Conservation (phyloP, 2,329 filamentous ascomycete species). For the Pseudocercospora macadamiae region DNA sequence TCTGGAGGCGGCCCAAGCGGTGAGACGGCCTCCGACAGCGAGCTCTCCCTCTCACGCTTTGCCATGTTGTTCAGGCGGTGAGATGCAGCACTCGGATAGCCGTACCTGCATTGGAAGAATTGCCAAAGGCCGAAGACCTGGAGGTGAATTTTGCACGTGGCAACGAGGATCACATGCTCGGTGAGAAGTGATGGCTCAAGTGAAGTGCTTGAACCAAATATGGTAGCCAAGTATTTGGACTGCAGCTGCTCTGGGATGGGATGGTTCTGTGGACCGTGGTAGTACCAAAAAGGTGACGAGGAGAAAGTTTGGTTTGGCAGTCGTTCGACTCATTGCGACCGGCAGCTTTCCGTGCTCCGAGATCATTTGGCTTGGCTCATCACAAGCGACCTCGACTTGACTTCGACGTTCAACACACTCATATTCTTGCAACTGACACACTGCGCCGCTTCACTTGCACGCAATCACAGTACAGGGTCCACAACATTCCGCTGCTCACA, state of each 20-base stretch:
- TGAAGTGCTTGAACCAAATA: too few relatives aligned
- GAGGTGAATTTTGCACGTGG: neutral
- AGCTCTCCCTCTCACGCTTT: constrained; percentile 15
- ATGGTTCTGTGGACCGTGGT: too few relatives aligned
- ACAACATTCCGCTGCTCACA: neutral
- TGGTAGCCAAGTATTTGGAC: too few relatives aligned
- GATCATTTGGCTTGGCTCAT: too few relatives aligned
- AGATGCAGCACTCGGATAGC: neutral
- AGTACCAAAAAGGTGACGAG: too few relatives aligned
- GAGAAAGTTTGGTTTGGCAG: too few relatives aligned
- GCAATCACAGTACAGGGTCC: neutral
- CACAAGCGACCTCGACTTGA: neutral
- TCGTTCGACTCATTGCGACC: too few relatives aligned
- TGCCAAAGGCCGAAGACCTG: neutral
- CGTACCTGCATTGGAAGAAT: neutral
- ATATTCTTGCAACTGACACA: neutral
- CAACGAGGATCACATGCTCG: constrained; percentile 2
- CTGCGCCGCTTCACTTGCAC: neutral
- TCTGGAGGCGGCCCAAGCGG: constrained; percentile 24
- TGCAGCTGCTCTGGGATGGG: too few relatives aligned
- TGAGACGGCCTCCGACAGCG: constrained; percentile 35
- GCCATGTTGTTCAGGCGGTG: constrained; percentile 12
- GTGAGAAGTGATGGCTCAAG: neutral
- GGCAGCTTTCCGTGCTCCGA: too few relatives aligned
- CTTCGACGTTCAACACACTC: neutral